Percentiles rank a stretch among this genome's conserved stretches.
phyloP scores from a whole-genome alignment of 2,329 filamentous ascomycete genomes.

The Neofusicoccum cordaticola region DNA sequence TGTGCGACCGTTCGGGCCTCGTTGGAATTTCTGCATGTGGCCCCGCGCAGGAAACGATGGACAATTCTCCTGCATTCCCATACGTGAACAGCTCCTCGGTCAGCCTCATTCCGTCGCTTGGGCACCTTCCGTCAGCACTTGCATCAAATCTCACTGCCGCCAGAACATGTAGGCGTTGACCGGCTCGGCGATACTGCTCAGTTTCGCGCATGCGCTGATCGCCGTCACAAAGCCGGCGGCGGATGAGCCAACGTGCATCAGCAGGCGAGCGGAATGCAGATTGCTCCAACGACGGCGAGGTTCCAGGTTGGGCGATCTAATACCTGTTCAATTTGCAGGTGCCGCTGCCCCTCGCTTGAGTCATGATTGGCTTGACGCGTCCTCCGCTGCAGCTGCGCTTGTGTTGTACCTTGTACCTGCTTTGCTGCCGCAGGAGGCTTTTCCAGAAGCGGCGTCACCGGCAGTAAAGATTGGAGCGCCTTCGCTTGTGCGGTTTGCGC shows the following conservation, averaged over 20 bases:
- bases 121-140: conserved; percentile 13
- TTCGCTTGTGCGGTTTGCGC: conserved; percentile 1
- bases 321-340: background rate
- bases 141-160: conserved; percentile 4
- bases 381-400: conserved; percentile 6
- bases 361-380: conserved; percentile 1
- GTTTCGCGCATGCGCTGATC: background rate
- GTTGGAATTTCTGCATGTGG: conserved; percentile 7
- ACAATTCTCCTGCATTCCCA: conserved; percentile 15
- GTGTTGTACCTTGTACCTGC: conserved; percentile 15
- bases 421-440: conserved; percentile 8
- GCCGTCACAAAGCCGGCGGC: background rate
- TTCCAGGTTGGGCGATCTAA: background rate
- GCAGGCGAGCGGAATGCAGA: conserved; percentile 8
- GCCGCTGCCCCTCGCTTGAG: background rate
- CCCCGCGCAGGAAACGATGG: conserved; percentile 7
- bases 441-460: conserved; percentile 1
- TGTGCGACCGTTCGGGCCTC: conserved; percentile 5
- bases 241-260: background rate
- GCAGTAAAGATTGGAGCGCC: conserved; percentile 2
- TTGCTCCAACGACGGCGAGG: conserved; percentile 5
- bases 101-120: conserved; percentile 13
- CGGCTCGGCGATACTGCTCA: conserved; percentile 6
- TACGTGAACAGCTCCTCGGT: conserved; percentile 1
- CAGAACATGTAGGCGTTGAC: background rate